Evolutionary conservation across 108 stramenopile species (phyloP).

Genomic region (Nannochloropsis granulata): DNA sequence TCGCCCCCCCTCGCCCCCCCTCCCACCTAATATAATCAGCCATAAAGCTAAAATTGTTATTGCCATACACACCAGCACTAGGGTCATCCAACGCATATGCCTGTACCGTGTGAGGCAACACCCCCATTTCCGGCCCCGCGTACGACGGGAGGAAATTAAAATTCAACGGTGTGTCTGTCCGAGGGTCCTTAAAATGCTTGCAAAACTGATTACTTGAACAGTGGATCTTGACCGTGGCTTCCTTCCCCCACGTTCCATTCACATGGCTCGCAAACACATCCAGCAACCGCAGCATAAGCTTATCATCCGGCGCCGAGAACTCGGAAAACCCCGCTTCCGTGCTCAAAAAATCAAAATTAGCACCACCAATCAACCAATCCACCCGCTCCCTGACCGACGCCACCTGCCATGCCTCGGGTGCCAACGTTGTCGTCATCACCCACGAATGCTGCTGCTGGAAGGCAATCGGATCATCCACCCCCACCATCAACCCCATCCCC

Average conservation of each 20-base stretch:
- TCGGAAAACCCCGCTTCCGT: slow-evolving; percentile 28
- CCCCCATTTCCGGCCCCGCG: slow-evolving; percentile 1
- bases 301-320: slow-evolving; percentile 19
- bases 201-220: slow-evolving; percentile 4
- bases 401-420: not conserved
- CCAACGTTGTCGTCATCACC: slow-evolving; percentile 6
- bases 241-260: slow-evolving; percentile 6
- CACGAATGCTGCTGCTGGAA: slow-evolving; percentile 24
- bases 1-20: not conserved
- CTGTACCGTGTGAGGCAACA: slow-evolving; percentile 32
- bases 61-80: slow-evolving; percentile 10
- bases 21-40: slow-evolving; percentile 8
- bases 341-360: slow-evolving; percentile 22
- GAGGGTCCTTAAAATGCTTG: slow-evolving; percentile 8
- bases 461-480: slow-evolving; percentile 14
- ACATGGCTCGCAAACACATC: slow-evolving; percentile 1
- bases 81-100: slow-evolving; percentile 22
- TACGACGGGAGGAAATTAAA: slow-evolving; percentile 17
- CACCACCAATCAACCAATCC: slow-evolving; percentile 10
- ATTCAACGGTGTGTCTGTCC: not conserved
- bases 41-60: slow-evolving; percentile 12
- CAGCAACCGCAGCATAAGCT: slow-evolving; percentile 13
- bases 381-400: not conserved
- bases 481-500: slow-evolving; percentile 4
- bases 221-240: slow-evolving; percentile 23